Evolutionary conservation across 768 basidiomycete species (phyloP), one percentile per base, ranked within the genome.

Genomic region (Phylloporus scabripes): DNA sequence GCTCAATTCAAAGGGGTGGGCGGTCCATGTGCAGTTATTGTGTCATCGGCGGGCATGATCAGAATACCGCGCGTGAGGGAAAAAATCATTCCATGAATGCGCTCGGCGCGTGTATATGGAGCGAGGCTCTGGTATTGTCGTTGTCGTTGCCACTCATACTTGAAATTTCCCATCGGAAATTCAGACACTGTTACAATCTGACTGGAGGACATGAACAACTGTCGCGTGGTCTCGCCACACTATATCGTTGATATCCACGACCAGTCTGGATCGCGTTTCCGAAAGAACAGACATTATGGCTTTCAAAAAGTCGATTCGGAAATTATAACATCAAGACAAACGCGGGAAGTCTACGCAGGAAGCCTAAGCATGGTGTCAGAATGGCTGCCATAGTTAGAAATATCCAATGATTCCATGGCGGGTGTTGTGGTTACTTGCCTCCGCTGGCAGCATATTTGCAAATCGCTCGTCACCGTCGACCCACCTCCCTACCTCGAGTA

Each of bases 151-250:
- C 5, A 9, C 18, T 34, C 40, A 21, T 42, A 26, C 41, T 36
- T n/a, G 5, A 23, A 23, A 7, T 34, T 33, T 43, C 48, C 42
- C 48, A 37, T 38, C 42, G 48, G 42, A 49, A 39, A 49, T 43
- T 49, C 42, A n/a, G n/a, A 40, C 29, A 3, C 29, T 46, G 32
- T 24, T 38, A 39, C 42, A 31, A 18, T 14, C 31, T n/a, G 39
- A 32, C 47, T 42, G 9, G 14, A 11, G 32, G 33, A 41, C 43
- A 38, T n/a, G 12, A 18, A 32, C 26, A 23, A 48, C 48, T 29
- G 24, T 32, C n/a, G n/a, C 23, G 37, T 28, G 1, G 39, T 11
- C 33, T 31, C 17, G 37, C 51, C 32, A 43, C 1, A 48, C 18
- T 17, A 48, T 32, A 23, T 7, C 34, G n/a, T 20, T 31, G 37